Base-by-base conservation (phyloP, 176 grass and related monocot genomes). In the Bothriochloa decipiens region DNA sequence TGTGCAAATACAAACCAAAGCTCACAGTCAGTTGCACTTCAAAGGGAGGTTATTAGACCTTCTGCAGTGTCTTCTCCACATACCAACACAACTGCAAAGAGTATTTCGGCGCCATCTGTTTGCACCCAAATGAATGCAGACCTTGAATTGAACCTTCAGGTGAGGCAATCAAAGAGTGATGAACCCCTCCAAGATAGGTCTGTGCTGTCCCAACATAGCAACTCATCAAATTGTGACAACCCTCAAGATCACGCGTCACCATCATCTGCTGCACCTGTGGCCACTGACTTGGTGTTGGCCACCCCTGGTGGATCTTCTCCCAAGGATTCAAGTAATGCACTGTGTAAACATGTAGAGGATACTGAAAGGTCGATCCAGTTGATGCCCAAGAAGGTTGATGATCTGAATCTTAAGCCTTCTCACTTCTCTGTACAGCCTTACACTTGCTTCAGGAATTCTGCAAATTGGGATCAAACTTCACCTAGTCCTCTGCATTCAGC, bases 271-370 rank as follows among this genome's bases (percentile, higher is more conserved):
- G 84, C 78, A 72, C 80, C 86, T 53, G 93, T 99, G 20, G 82
- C 76, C 26, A 99, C 93, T 45, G 93, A 99, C 86, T 93, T 99
- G 72, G 97, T 92, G 27, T 85, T 99, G 77, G 86, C 89, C 33
- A 99, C 86, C 39, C 91, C 87, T 28, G 78, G 76, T 36, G 91
- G 80, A 22, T 87, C 81, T 81, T 83, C 67, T 70, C 81, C 64
- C 36, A 87, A 96, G 75, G 76, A 84, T 75, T 82, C 86, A 47
- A 79, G 72, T 61, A 46, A 16, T 52, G 5, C 85, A 15, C 42
- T 16, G 55, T 65, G 72, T 57, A 75, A 85, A 76, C 64, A 68
- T 76, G 80, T 52, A 67, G 72, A 79, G 65, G 71, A 86, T 82
- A 27, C 50, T 12, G 32, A 90, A 42, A 70, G 79, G 49, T 50